A percentile compares a stretch with the other conserved stretches of the same genome.
phyloP scores from a whole-genome alignment of 768 basidiomycete genomes.

The Royoungia palumana region DNA sequence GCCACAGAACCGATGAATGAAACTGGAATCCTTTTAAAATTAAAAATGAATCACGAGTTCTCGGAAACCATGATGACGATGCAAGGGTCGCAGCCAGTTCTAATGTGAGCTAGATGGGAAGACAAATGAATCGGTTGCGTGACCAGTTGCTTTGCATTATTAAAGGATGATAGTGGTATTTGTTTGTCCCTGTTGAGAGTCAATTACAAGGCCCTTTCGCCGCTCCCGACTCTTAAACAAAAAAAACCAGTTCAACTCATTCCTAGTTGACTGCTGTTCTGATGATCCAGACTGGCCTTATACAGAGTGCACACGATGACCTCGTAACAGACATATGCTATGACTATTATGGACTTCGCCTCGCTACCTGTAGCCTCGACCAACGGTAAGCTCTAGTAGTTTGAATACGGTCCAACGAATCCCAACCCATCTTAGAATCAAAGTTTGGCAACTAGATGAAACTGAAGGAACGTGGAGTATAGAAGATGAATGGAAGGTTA shows the following conservation, averaged over 20 bases:
- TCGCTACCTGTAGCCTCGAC: conserved; percentile 81
- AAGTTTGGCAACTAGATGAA: conserved; percentile 81
- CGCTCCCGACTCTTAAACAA: too few species aligned
- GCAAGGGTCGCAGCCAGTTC: too few species aligned
- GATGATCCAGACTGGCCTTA: conserved; percentile 80
- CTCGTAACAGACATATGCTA: conserved; percentile 84
- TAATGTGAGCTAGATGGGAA: too few species aligned
- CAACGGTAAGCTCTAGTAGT: conserved; percentile 58
- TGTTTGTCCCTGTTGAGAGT: conserved; percentile 22
- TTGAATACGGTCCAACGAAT: conserved; percentile 6
- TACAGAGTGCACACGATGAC: conserved; percentile 75
- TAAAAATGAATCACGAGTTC: too few species aligned
- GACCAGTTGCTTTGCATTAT: too few species aligned
- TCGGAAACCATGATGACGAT: too few species aligned
- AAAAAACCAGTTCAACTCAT: too few species aligned
- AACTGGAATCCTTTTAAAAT: too few species aligned
- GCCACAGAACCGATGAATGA: too few species aligned
- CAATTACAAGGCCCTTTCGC: too few species aligned
- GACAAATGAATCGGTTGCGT: too few species aligned
- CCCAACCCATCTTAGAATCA: conserved; percentile 49
- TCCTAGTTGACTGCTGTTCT: neutral
- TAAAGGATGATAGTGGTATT: too few species aligned
- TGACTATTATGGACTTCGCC: conserved; percentile 82
- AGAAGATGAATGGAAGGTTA: conserved; percentile 92
- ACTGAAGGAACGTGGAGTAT: conserved; percentile 67